Percentiles rank a stretch among this genome's conserved stretches.
Evolutionary conservation across 2,329 filamentous ascomycete species (phyloP).

Genomic region (Dryadomyces quercivorus): DNA sequence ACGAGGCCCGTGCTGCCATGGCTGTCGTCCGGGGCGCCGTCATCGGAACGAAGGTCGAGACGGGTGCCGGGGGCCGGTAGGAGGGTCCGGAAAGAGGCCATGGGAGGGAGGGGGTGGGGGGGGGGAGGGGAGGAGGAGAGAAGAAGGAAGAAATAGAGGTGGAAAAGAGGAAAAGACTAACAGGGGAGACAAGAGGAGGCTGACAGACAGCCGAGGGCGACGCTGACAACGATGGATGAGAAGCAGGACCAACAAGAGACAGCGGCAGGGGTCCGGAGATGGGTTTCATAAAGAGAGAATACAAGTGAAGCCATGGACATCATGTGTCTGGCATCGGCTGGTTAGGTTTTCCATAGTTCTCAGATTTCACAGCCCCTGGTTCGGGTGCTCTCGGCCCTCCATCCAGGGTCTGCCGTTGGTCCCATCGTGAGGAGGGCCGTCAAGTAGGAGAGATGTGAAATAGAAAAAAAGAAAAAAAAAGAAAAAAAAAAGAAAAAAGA

Average conservation of each 20-base stretch:
- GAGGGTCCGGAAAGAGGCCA: slow-evolving; percentile 7
- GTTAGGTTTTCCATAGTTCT: background rate
- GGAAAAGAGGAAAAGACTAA: background rate
- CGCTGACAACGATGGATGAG: too few relatives aligned
- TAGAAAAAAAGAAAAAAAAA: background rate
- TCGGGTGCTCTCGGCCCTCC: background rate
- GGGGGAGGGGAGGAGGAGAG: too few relatives aligned
- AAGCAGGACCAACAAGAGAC: too few relatives aligned
- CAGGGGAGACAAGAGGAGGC: background rate
- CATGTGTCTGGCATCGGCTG: background rate
- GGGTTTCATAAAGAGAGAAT: too few relatives aligned
- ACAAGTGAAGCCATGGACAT: too few relatives aligned
- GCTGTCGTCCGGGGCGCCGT: slow-evolving; percentile 2
- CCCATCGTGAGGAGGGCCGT: background rate
- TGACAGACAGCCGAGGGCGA: too few relatives aligned
- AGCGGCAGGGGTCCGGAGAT: too few relatives aligned
- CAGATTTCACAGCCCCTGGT: background rate
- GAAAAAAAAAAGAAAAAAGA: background rate
- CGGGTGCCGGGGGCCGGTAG: slow-evolving; percentile 7
- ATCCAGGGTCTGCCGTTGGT: background rate
- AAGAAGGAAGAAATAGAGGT: background rate
- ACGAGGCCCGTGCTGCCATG: background rate
- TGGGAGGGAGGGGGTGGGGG: too few relatives aligned
- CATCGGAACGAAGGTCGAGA: background rate
- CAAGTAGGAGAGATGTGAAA: background rate